Evolutionary conservation across 2,329 filamentous ascomycete genomes (phyloP).

Genomic region (Cladosporium sp.): DNA sequence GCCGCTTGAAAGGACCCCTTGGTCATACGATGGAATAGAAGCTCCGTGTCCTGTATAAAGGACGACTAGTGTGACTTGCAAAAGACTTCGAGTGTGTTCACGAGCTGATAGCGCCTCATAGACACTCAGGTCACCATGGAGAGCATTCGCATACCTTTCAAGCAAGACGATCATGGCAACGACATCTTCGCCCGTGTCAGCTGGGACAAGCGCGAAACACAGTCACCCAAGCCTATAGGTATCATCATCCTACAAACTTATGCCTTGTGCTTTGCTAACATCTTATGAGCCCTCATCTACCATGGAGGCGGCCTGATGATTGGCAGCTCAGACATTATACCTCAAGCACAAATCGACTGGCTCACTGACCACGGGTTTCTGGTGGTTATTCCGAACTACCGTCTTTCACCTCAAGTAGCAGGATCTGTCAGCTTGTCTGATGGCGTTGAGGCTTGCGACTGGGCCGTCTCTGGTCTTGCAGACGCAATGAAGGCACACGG

Average conservation of each 20-base stretch:
- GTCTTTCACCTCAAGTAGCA: conserved; percentile 33
- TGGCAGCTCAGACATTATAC: conserved; percentile 19
- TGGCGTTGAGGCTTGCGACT: conserved; percentile 33
- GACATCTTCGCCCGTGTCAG: conserved; percentile 15
- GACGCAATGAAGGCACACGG: conserved; percentile 14
- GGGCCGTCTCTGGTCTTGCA: conserved; percentile 33
- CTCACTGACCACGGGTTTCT: conserved; percentile 16
- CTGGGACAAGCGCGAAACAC: conserved; percentile 10
- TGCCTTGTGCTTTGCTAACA: not conserved
- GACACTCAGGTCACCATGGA: conserved; percentile 9
- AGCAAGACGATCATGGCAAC: conserved; percentile 16
- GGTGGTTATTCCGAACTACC: conserved; percentile 24
- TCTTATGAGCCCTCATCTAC: conserved; percentile 15
- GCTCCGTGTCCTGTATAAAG: too few relatives aligned
- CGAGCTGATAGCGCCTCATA: too few relatives aligned
- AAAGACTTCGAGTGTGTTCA: too few relatives aligned
- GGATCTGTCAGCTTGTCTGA: conserved; percentile 33
- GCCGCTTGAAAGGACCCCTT: too few relatives aligned
- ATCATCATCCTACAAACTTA: not conserved
- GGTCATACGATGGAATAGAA: too few relatives aligned
- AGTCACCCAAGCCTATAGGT: conserved; percentile 14
- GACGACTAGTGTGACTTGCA: too few relatives aligned
- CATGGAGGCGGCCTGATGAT: conserved; percentile 20
- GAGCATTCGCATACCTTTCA: conserved; percentile 15
- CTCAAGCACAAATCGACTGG: conserved; percentile 19